Percentiles rank a stretch among this genome's conserved stretches.
These are phyloP conservation scores for Diaporthe aspalathi DNA, from an alignment of 2,329 filamentous ascomycete species.

Conservation along the genomic window DNA sequence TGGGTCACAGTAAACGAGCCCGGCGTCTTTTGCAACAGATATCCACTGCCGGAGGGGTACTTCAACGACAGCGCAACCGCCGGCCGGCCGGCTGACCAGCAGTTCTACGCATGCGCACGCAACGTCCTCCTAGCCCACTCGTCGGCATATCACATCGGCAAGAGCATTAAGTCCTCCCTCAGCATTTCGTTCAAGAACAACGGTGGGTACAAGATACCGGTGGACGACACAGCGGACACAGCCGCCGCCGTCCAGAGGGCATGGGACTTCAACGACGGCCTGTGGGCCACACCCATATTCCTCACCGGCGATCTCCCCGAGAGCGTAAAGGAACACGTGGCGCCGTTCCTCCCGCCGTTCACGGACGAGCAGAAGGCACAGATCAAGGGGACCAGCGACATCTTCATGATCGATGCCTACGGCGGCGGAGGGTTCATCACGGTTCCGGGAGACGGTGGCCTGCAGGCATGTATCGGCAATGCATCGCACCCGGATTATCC, in stretches of 20 bases:
- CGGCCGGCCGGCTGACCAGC: neutral
- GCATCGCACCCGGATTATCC: constrained; percentile 13
- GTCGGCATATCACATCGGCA: constrained; percentile 23
- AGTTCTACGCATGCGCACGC: constrained; percentile 10
- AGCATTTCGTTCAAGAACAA: constrained; percentile 33
- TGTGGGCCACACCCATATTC: constrained; percentile 21
- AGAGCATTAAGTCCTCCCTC: neutral
- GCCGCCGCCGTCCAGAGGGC: constrained; percentile 23
- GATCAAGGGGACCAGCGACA: constrained; percentile 20
- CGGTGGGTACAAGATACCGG: constrained; percentile 22
- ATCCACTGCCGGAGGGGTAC: constrained; percentile 17
- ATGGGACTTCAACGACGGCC: constrained; percentile 30
- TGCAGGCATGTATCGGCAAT: constrained; percentile 17
- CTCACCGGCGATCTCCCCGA: constrained; percentile 23
- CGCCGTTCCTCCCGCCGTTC: constrained; percentile 5
- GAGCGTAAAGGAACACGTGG: constrained; percentile 7
- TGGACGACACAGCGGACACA: neutral
- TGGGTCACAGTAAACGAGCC: constrained; percentile 31
- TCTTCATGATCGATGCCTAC: constrained; percentile 28
- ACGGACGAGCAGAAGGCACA: neutral
- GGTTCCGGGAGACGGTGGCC: constrained; percentile 5
- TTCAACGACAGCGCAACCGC: constrained; percentile 20
- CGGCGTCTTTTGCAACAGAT: neutral
- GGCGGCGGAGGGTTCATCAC: constrained; percentile 5
- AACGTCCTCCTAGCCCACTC: constrained; percentile 21